These are phyloP conservation scores for Actinomortierella wolfii DNA, from an alignment of 371 early-diverging fungal species.

Conservation along the genomic window DNA sequence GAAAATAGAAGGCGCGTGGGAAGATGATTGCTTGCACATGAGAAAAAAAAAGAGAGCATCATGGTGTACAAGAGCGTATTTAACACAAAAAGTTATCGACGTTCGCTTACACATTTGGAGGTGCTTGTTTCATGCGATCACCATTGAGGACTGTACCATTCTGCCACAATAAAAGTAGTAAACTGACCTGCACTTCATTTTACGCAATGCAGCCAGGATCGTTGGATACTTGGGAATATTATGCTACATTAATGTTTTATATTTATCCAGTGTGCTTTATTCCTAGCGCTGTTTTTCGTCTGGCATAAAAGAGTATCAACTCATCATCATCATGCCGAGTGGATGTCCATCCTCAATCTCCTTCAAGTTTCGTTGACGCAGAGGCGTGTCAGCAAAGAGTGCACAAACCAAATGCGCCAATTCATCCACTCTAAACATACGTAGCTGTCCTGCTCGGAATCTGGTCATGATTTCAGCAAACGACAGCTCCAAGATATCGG, in stretches of 20 bases:
- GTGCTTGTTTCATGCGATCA: too few species aligned
- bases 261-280: too few species aligned
- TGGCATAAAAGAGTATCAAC: constrained; percentile 8
- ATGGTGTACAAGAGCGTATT: too few species aligned
- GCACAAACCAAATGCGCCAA: constrained; percentile 63
- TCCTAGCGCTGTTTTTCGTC: too few species aligned
- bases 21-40: too few species aligned
- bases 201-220: not conserved
- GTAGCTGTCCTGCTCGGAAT: constrained; percentile 58
- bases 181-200: not conserved
- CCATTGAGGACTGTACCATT: too few species aligned
- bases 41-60: too few species aligned
- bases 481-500: constrained; percentile 68
- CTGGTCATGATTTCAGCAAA: constrained; percentile 73
- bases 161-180: not conserved
- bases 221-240: not conserved
- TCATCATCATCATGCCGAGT: too few species aligned
- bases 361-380: constrained; percentile 63
- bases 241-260: too few species aligned
- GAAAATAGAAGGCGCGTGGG: too few species aligned
- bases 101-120: too few species aligned
- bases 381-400: constrained; percentile 73
- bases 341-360: constrained; percentile 57
- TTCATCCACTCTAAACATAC: constrained; percentile 62
- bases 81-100: too few species aligned